Conservation (phyloP, 2,329 filamentous ascomycete genomes). For the Fonsecaea monophora region DNA sequence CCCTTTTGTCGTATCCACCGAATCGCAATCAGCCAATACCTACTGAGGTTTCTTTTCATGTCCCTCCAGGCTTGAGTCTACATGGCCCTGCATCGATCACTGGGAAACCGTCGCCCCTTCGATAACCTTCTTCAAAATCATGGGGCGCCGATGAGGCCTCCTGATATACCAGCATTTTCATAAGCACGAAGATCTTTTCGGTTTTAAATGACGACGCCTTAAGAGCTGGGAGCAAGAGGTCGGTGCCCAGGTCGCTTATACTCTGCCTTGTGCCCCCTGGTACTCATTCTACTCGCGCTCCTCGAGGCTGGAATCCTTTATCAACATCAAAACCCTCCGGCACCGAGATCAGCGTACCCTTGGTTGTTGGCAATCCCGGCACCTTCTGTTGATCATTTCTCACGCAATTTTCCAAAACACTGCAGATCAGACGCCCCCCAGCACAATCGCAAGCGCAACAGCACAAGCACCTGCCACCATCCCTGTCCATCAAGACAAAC, state of each 20-base stretch:
- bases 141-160: not conserved
- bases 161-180: slow-evolving; percentile 15
- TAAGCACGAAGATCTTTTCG: slow-evolving; percentile 18
- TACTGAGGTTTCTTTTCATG: slow-evolving; percentile 7
- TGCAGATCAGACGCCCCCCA: slow-evolving; percentile 16
- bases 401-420: slow-evolving; percentile 10
- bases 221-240: slow-evolving; percentile 2
- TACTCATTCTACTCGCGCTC: slow-evolving; percentile 10
- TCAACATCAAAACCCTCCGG: slow-evolving; percentile 6
- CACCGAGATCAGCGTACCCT: slow-evolving; percentile 18
- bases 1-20: slow-evolving; percentile 10
- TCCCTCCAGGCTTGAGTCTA: slow-evolving; percentile 14
- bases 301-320: slow-evolving; percentile 1
- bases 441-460: not conserved
- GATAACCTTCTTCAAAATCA: slow-evolving; percentile 12
- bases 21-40: slow-evolving; percentile 3
- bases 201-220: slow-evolving; percentile 10
- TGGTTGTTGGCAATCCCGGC: slow-evolving; percentile 4
- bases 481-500: slow-evolving; percentile 2
- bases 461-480: not conserved
- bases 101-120: not conserved
- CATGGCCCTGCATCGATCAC: slow-evolving; percentile 17
- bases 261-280: slow-evolving; percentile 7
- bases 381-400: slow-evolving; percentile 12
- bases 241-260: not conserved